These are phyloP conservation scores for Macrolepiota fuliginosa DNA, from an alignment of 768 basidiomycete species.

Conservation along the genomic window DNA sequence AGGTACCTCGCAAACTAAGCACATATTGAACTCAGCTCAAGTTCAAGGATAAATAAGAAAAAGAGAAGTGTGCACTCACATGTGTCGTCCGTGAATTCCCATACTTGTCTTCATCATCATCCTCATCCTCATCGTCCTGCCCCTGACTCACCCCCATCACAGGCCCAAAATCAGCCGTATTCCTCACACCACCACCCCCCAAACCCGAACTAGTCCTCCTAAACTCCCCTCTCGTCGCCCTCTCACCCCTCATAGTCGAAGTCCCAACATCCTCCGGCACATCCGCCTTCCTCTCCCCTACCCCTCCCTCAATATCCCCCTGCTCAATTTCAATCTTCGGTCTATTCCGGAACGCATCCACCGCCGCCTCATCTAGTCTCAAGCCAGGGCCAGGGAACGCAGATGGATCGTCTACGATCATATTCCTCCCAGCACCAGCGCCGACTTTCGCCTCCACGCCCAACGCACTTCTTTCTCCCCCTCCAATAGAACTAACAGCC, in stretches of 20 bases:
- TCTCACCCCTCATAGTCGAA: conserved; percentile 2
- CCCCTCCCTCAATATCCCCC: conserved; percentile 3
- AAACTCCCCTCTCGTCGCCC: conserved; percentile 13
- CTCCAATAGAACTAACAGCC: conserved; percentile 2
- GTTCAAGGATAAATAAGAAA: conserved; percentile 10
- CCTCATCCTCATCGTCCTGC: conserved; percentile 30
- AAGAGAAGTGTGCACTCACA: conserved; percentile 28
- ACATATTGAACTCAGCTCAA: neutral
- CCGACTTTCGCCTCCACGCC: no score
- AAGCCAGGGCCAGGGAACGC: neutral
- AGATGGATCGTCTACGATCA: neutral
- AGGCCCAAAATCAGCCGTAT: conserved; percentile 23
- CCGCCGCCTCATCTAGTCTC: conserved; percentile 9
- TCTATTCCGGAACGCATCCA: neutral
- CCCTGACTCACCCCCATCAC: conserved; percentile 29
- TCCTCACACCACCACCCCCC: conserved; percentile 25
- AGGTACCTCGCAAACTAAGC: conserved; percentile 78
- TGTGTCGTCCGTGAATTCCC: conserved; percentile 33
- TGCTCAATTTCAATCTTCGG: conserved; percentile 9
- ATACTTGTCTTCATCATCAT: conserved; percentile 40
- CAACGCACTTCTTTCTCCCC: neutral
- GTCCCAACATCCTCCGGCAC: conserved; percentile 9
- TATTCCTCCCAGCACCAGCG: conserved; percentile 19
- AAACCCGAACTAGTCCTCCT: conserved; percentile 9
- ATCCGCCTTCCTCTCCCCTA: conserved; percentile 3